Percentiles rank a stretch among this genome's conserved stretches.
phyloP scores from a whole-genome alignment of 2,329 filamentous ascomycete genomes.

The Cytospora piceae region DNA sequence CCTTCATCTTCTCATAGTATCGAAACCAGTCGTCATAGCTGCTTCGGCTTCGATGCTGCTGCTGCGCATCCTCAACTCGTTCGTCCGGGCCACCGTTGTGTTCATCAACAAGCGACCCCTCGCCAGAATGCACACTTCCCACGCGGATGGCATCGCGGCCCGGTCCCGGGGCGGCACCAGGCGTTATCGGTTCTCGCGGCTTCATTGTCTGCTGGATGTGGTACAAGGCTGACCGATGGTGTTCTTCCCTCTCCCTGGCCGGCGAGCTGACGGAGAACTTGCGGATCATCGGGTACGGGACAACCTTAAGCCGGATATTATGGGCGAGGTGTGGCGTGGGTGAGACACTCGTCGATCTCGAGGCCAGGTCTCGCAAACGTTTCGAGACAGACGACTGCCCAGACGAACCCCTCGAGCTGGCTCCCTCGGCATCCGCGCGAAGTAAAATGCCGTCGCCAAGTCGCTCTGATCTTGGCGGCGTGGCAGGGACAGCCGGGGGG shows the following conservation, averaged over 20 bases:
- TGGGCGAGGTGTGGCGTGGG: constrained; percentile 19
- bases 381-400: constrained; percentile 6
- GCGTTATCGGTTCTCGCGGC: constrained; percentile 1
- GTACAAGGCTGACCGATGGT: constrained; percentile 18
- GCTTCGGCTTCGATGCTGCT: neutral
- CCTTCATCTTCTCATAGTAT: constrained; percentile 16
- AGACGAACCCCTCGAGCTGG: constrained; percentile 16
- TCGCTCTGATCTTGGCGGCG: neutral
- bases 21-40: constrained; percentile 24
- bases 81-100: constrained; percentile 6
- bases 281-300: constrained; percentile 18
- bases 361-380: neutral
- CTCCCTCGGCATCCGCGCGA: constrained; percentile 1
- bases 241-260: neutral
- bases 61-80: constrained; percentile 1
- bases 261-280: constrained; percentile 10
- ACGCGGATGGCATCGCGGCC: constrained; percentile 15
- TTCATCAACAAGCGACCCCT: constrained; percentile 1
- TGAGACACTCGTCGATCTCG: constrained; percentile 20
- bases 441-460: neutral
- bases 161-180: neutral
- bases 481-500: neutral
- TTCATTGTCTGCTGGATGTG: constrained; percentile 22
- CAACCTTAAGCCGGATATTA: constrained; percentile 19
- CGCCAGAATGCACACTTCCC: constrained; percentile 9